These are phyloP conservation scores for Aspergillus sp. DNA, from an alignment of 2,329 filamentous ascomycete genomes.

Conservation along the genomic window DNA sequence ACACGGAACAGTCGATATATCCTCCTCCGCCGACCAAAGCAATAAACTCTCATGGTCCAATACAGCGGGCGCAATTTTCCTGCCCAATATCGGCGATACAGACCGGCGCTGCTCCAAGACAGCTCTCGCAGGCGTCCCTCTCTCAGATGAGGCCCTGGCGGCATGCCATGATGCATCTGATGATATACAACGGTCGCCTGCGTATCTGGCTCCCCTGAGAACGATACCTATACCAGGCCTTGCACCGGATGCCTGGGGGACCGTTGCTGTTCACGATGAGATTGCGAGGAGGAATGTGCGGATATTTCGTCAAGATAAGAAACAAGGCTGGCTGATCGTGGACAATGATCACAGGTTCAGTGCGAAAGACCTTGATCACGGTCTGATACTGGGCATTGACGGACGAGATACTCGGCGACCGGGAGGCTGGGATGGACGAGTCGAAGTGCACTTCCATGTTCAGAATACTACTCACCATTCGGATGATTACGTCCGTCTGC, in stretches of 20 bases:
- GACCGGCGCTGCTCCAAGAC: slow-evolving; percentile 22
- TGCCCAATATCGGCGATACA: slow-evolving; percentile 34
- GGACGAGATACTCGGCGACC: slow-evolving; percentile 23
- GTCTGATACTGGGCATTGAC: slow-evolving; percentile 35
- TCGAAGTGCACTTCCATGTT: slow-evolving; percentile 22
- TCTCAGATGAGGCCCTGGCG: slow-evolving; percentile 21
- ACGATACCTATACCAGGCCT: slow-evolving; percentile 23
- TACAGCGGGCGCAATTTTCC: slow-evolving; percentile 27
- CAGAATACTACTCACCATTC: slow-evolving; percentile 10
- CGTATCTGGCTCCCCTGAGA: slow-evolving; percentile 28
- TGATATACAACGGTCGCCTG: slow-evolving; percentile 24
- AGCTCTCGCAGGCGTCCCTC: slow-evolving; percentile 5
- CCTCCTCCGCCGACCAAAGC: slow-evolving; percentile 10
- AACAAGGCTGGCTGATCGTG: slow-evolving; percentile 22
- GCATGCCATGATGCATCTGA: slow-evolving; percentile 35
- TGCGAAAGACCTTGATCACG: slow-evolving; percentile 18
- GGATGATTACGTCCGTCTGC: slow-evolving; percentile 27
- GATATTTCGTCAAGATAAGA: slow-evolving; percentile 25
- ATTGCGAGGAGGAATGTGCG: slow-evolving; percentile 20
- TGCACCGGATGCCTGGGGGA: slow-evolving; percentile 1
- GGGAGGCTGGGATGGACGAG: slow-evolving; percentile 9
- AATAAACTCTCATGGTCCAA: slow-evolving; percentile 21
- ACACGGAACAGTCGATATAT: slow-evolving; percentile 27
- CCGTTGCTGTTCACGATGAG: slow-evolving; percentile 1
- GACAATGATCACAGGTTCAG: slow-evolving; percentile 24